A percentile compares a stretch with the other conserved stretches of the same genome.
phyloP scores from a whole-genome alignment of 2,329 filamentous ascomycete species.

The Clonostachys rhizophaga region DNA sequence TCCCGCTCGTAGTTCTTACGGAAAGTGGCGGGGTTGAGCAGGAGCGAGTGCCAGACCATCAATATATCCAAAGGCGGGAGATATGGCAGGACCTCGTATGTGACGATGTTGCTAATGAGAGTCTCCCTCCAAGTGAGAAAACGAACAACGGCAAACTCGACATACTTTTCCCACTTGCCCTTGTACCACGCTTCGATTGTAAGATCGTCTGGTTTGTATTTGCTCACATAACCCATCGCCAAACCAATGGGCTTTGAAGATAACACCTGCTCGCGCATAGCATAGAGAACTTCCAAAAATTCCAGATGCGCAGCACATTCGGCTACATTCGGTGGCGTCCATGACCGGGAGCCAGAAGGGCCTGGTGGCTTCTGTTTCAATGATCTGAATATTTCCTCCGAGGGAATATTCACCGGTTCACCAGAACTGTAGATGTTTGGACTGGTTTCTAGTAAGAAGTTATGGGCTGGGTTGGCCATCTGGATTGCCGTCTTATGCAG shows the following conservation, averaged over 20 bases:
- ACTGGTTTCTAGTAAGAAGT: no score
- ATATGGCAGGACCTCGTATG: no score
- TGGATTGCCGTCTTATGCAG: no score
- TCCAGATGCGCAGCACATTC: conserved; percentile 54
- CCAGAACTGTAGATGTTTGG: no score
- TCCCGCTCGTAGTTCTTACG: conserved; percentile 1
- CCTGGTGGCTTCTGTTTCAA: no score
- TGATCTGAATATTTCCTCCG: no score
- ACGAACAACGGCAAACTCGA: not conserved
- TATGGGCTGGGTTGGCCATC: no score
- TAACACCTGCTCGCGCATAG: conserved; percentile 30
- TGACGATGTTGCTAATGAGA: no score
- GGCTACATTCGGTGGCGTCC: conserved; percentile 5
- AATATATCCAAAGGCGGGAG: conserved; percentile 16
- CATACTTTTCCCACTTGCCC: conserved; percentile 4
- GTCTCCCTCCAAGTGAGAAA: not conserved
- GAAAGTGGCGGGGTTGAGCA: conserved; percentile 22
- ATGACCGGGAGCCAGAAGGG: no score
- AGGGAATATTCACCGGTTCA: no score
- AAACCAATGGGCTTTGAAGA: conserved; percentile 9
- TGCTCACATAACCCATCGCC: conserved; percentile 2
- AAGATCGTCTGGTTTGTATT: not conserved
- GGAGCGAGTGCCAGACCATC: conserved; percentile 28
- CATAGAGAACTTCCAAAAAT: conserved; percentile 51
- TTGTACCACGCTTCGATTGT: not conserved